Evolutionary conservation across 169 alveolate species (phyloP).

Genomic region (Perkinsus olseni): DNA sequence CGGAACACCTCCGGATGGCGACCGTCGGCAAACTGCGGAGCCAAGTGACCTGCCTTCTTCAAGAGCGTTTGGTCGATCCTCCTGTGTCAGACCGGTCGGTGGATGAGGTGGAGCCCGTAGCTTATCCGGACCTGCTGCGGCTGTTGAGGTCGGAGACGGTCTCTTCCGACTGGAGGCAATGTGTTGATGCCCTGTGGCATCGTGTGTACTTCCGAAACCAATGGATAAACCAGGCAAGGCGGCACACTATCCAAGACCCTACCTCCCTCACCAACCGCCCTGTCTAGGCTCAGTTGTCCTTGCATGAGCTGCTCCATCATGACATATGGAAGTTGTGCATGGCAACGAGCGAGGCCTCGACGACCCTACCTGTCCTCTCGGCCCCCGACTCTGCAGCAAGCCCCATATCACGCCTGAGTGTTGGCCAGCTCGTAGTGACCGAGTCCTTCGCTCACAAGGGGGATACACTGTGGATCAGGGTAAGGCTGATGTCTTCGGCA

Average conservation of each 20-base stretch:
- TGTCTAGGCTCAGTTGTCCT: not conserved
- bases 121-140: not conserved
- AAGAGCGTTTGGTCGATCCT: no score
- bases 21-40: not conserved
- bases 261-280: no score
- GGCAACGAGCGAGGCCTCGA: no score
- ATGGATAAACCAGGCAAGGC: not conserved
- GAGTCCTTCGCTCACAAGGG: not conserved
- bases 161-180: not conserved
- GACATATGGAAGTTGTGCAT: not conserved
- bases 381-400: no score
- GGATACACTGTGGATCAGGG: not conserved
- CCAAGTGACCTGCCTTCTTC: not conserved
- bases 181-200: not conserved
- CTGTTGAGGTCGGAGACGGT: not conserved
- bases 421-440: not conserved
- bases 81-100: no score
- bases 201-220: not conserved
- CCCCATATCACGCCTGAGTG: no score
- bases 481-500: no score
- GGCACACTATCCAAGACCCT: no score
- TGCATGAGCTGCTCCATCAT: not conserved
- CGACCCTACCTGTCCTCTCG: no score
- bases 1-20: not conserved
- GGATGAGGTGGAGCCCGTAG: not conserved